Percentiles rank a stretch among this genome's conserved stretches.
These are phyloP conservation scores for Sonneratia alba DNA, from an alignment of 345 rosid genomes.

Conservation along the genomic window DNA sequence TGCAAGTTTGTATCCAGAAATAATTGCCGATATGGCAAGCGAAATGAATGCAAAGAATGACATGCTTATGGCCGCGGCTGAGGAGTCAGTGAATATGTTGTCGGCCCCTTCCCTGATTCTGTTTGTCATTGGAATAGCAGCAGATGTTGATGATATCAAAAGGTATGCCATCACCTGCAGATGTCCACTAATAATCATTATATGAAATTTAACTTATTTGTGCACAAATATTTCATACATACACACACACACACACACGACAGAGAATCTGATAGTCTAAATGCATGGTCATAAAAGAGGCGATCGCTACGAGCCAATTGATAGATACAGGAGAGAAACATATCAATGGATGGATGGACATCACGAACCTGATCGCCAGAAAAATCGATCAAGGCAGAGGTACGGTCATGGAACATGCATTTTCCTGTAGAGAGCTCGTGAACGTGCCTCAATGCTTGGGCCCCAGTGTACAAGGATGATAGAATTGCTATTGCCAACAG, in stretches of 20 bases:
- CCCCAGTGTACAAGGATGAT: conserved; percentile 8
- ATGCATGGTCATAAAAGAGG: not conserved
- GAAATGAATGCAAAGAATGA: conserved; percentile 24
- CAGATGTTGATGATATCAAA: conserved; percentile 20
- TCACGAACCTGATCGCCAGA: conserved; percentile 9
- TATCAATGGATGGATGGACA: not conserved
- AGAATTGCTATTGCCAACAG: conserved; percentile 12
- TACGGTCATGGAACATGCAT: not conserved
- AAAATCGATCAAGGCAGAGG: conserved; percentile 7
- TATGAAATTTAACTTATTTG: no score
- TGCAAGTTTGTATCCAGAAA: conserved; percentile 23
- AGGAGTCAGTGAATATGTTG: conserved; percentile 27
- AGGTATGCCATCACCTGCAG: conserved; percentile 24
- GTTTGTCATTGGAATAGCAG: conserved; percentile 19
- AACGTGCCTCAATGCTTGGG: conserved; percentile 7
- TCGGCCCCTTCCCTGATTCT: conserved; percentile 20
- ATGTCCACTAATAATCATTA: not conserved
- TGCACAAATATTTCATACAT: no score
- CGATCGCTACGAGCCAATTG: not conserved
- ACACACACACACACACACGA: no score
- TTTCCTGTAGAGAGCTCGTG: conserved; percentile 5
- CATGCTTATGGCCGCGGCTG: conserved; percentile 26
- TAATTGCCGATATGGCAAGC: conserved; percentile 16
- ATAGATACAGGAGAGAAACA: not conserved
- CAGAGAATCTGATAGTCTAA: not conserved